phyloP scores from a whole-genome alignment of 768 basidiomycete species.

The Collybia nuda region DNA sequence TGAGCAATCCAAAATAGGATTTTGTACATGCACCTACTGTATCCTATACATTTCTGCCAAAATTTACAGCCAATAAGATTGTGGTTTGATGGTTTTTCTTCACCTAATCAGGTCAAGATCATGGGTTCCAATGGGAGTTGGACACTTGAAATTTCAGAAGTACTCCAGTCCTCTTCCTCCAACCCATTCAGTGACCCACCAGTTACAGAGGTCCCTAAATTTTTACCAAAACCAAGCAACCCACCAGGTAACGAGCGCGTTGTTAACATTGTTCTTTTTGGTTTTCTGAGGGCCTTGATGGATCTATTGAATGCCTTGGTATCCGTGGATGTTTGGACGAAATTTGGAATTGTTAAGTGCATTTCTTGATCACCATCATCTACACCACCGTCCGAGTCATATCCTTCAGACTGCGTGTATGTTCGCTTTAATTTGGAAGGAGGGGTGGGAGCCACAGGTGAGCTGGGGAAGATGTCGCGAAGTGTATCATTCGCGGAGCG shows the following conservation, averaged over 20 bases:
- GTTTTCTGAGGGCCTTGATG: conserved; percentile 40
- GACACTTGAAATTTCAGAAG: conserved; percentile 3
- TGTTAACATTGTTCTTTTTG: conserved; percentile 28
- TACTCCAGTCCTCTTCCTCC: conserved; percentile 47
- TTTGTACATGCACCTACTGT: neutral
- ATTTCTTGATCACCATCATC: conserved; percentile 14
- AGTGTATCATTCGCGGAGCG: conserved; percentile 57
- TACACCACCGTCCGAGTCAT: conserved; percentile 25
- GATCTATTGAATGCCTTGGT: conserved; percentile 18
- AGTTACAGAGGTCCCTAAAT: conserved; percentile 5
- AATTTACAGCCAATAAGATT: neutral
- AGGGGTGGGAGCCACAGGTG: conserved; percentile 5
- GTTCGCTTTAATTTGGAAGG: conserved; percentile 33
- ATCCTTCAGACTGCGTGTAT: conserved; percentile 29
- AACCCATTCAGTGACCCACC: conserved; percentile 6
- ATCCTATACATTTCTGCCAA: too few relatives aligned
- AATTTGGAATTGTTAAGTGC: conserved; percentile 7
- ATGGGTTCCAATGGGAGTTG: conserved; percentile 7
- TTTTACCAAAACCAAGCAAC: conserved; percentile 12
- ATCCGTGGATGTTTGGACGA: conserved; percentile 12
- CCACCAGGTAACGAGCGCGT: conserved; percentile 38
- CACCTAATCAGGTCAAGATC: conserved; percentile 1
- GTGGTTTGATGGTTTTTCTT: neutral
- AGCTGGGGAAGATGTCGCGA: conserved; percentile 39
- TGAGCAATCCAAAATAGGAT: too few relatives aligned